Evolutionary conservation across 169 alveolate genomes (phyloP).

Genomic region (Cryptosporidium baileyi): DNA sequence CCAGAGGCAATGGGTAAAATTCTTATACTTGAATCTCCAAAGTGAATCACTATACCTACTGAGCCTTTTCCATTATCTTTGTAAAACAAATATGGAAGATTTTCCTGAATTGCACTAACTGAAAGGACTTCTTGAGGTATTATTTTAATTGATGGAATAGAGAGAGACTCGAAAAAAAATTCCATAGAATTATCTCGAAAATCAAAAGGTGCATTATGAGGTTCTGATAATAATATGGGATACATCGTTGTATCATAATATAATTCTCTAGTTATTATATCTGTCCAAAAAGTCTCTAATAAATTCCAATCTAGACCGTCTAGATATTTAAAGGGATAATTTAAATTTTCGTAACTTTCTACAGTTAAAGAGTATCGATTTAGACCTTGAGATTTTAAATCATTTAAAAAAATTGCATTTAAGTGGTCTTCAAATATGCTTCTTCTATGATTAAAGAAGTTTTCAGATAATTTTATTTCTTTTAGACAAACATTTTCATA

Average conservation of each 20-base stretch:
- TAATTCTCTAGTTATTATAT: conserved; percentile 34
- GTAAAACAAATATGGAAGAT: conserved; percentile 29
- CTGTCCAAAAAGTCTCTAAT: conserved; percentile 68
- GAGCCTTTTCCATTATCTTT: conserved; percentile 11
- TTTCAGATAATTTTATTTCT: neutral
- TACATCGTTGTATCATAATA: conserved; percentile 11
- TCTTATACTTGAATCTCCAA: conserved; percentile 53
- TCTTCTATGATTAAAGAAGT: neutral
- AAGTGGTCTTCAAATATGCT: neutral
- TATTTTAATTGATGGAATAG: conserved; percentile 32
- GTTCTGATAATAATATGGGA: conserved; percentile 48
- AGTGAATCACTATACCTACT: conserved; percentile 29
- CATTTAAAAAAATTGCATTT: neutral
- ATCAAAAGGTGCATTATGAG: conserved; percentile 67
- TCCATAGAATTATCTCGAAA: conserved; percentile 67
- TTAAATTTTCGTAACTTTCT: neutral
- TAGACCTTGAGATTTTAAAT: neutral
- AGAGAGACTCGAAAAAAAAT: conserved; percentile 50
- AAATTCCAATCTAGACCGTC: conserved; percentile 64
- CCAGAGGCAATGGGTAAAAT: conserved; percentile 67
- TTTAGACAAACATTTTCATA: neutral
- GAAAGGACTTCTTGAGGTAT: conserved; percentile 55
- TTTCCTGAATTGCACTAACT: conserved; percentile 25
- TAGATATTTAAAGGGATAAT: conserved; percentile 15
- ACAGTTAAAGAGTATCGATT: neutral